These are phyloP conservation scores for Thielaviopsis punctulata DNA, from an alignment of 2,329 filamentous ascomycete species.

Conservation along the genomic window DNA sequence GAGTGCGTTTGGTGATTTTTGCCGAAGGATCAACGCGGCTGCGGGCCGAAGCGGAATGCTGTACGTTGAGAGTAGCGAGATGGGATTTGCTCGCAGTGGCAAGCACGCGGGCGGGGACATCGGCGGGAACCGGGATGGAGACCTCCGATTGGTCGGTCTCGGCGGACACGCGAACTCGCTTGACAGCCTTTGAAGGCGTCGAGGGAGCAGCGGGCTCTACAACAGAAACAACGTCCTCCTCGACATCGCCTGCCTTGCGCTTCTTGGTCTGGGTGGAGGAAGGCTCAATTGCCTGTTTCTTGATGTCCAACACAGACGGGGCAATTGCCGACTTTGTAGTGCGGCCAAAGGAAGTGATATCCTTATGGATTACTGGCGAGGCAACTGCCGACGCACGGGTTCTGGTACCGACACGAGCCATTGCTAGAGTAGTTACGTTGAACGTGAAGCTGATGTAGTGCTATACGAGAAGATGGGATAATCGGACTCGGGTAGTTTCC, in stretches of 20 bases:
- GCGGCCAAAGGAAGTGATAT: conserved; percentile 7
- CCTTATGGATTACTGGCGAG: conserved; percentile 7
- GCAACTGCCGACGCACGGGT: conserved; percentile 6
- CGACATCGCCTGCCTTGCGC: conserved; percentile 20
- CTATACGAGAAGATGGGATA: not conserved
- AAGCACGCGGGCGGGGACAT: conserved; percentile 1
- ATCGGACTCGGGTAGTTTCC: not conserved
- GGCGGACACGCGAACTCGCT: conserved; percentile 11
- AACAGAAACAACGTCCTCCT: conserved; percentile 16
- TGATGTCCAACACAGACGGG: conserved; percentile 15
- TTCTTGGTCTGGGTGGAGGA: conserved; percentile 19
- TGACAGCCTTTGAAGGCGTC: conserved; percentile 9
- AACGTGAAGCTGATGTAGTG: not conserved
- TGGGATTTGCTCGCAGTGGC: conserved; percentile 5
- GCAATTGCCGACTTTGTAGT: conserved; percentile 14
- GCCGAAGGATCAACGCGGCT: conserved; percentile 8
- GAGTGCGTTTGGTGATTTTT: conserved; percentile 7
- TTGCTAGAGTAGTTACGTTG: conserved; percentile 1
- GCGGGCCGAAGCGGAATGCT: conserved; percentile 7
- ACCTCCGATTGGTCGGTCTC: conserved; percentile 6
- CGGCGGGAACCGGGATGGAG: not conserved
- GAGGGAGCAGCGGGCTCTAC: not conserved
- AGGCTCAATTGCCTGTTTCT: conserved; percentile 20
- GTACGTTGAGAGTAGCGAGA: not conserved
- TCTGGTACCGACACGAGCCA: conserved; percentile 11